These are phyloP conservation scores for Fusarium sarcochroum DNA, from an alignment of 2,329 filamentous ascomycete species.

Conservation along the genomic window DNA sequence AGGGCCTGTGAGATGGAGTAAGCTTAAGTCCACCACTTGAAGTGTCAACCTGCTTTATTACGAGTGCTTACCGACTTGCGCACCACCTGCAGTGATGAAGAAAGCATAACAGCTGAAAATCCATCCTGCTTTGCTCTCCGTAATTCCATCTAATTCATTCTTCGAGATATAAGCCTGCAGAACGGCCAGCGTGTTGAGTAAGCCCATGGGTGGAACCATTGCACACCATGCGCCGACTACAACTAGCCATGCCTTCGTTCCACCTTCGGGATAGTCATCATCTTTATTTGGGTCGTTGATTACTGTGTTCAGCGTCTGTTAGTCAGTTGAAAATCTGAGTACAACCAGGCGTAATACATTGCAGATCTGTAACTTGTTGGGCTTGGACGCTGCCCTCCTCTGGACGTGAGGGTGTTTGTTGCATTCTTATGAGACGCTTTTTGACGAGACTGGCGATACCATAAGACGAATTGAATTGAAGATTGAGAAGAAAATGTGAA, in stretches of 20 bases:
- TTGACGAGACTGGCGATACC: no score
- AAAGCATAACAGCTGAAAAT: constrained; percentile 30
- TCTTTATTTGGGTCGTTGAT: not conserved
- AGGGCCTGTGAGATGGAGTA: constrained; percentile 54
- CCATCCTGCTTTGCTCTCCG: constrained; percentile 19
- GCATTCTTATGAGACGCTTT: not conserved
- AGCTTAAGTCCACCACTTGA: no score
- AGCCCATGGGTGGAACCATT: constrained; percentile 74
- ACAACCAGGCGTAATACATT: not conserved
- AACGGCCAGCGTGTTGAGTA: constrained; percentile 76
- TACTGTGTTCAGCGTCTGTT: not conserved
- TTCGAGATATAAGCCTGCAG: constrained; percentile 73
- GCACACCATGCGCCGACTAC: constrained; percentile 78
- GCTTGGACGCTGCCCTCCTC: not conserved
- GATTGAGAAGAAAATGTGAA: no score
- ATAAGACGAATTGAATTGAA: no score
- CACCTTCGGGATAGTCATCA: constrained; percentile 20
- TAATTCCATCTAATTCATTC: not conserved
- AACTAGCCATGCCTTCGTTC: constrained; percentile 72
- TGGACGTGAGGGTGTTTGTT: not conserved
- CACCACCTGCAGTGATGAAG: constrained; percentile 28
- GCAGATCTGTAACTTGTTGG: not conserved
- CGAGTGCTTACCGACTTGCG: constrained; percentile 8
- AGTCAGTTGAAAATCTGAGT: not conserved
- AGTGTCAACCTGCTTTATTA: no score